Conservation (phyloP, 805 yeast genomes). For the Yarrowia phangngaensis region DNA sequence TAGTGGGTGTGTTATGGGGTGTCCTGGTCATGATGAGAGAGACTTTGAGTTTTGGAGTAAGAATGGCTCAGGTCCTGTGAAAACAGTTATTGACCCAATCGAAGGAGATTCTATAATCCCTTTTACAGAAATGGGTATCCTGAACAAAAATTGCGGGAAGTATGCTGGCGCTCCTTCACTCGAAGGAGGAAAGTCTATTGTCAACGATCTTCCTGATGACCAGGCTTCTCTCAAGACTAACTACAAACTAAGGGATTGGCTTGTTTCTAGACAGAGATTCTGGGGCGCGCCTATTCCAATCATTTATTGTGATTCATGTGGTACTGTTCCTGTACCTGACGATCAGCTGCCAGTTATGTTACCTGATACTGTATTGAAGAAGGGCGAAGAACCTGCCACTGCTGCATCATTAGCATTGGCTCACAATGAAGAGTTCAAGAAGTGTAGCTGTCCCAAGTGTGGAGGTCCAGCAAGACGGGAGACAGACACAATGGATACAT, state of each 20-base stretch:
- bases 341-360: constrained; percentile 75
- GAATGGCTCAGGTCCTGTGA: constrained; percentile 49
- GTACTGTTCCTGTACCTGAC: constrained; percentile 89
- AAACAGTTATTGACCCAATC: constrained; percentile 45
- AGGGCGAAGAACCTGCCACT: constrained; percentile 52
- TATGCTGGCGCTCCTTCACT: constrained; percentile 49
- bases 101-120: constrained; percentile 33
- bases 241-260: constrained; percentile 78
- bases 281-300: constrained; percentile 99
- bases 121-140: constrained; percentile 46
- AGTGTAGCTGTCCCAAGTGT: constrained; percentile 79
- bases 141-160: constrained; percentile 48
- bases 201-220: constrained; percentile 42
- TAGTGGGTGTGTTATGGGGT: constrained; percentile 95
- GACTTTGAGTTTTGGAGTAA: constrained; percentile 76
- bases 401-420: constrained; percentile 43
- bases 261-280: constrained; percentile 87
- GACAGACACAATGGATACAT: constrained; percentile 98
- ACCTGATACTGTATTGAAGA: constrained; percentile 50
- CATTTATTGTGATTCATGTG: constrained; percentile 80
- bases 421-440: constrained; percentile 60
- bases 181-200: constrained; percentile 53
- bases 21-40: constrained; percentile 88
- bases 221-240: constrained; percentile 29
- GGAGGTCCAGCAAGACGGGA: constrained; percentile 68